Conservation (phyloP, 2,329 filamentous ascomycete genomes). For the Cadophora sp. region DNA sequence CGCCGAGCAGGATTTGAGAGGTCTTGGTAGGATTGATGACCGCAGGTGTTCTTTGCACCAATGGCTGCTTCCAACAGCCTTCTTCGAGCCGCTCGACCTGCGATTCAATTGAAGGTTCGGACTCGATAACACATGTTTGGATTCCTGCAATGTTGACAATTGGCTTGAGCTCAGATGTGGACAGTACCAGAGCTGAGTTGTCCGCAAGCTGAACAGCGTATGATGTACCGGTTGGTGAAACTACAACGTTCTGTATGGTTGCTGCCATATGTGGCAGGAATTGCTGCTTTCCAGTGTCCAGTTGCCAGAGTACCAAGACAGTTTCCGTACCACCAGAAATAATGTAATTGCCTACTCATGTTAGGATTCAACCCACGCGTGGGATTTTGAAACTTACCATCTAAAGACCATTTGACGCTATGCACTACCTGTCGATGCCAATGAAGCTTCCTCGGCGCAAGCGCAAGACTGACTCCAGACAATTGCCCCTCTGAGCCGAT, state of each 20-base stretch:
- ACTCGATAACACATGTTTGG: constrained; percentile 66
- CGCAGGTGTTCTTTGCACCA: constrained; percentile 57
- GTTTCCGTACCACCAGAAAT: constrained; percentile 93
- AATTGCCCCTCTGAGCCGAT: constrained; percentile 46
- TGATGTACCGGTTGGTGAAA: constrained; percentile 79
- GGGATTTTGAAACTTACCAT: constrained; percentile 64
- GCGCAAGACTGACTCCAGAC: constrained; percentile 40
- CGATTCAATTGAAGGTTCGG: constrained; percentile 57
- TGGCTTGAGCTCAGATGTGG: constrained; percentile 86
- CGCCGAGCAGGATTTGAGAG: constrained; percentile 71
- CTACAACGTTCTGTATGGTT: constrained; percentile 81
- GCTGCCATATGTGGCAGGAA: constrained; percentile 90
- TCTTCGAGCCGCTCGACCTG: constrained; percentile 56
- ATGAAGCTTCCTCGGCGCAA: constrained; percentile 72
- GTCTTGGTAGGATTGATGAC: constrained; percentile 66
- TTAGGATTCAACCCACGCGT: constrained; percentile 42
- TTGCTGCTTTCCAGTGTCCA: constrained; percentile 83
- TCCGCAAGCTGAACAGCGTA: constrained; percentile 89
- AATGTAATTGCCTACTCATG: constrained; percentile 78
- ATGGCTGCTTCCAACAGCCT: constrained; percentile 36
- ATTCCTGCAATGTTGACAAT: constrained; percentile 85
- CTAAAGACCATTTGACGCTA: constrained; percentile 87
- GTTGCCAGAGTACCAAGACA: constrained; percentile 89
- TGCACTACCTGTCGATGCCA: constrained; percentile 91
- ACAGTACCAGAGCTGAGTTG: constrained; percentile 90